Evolutionary conservation across 2,329 filamentous ascomycete species (phyloP), one percentile per base, ranked within the genome.

Genomic region (Ceratocystis alfenasii): DNA sequence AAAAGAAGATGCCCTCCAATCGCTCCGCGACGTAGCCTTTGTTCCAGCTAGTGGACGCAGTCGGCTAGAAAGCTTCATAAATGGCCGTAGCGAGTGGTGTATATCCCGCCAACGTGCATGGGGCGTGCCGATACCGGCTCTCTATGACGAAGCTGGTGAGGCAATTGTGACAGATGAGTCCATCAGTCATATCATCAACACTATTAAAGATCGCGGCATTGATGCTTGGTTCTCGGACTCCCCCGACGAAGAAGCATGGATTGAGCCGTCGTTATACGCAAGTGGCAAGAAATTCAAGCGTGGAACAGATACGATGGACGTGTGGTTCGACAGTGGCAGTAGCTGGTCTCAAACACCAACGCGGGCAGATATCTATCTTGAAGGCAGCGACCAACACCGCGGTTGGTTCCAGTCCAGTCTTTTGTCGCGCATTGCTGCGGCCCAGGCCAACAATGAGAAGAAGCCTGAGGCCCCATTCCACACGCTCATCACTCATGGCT

Each of bases 371-470:
- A 82, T 97, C 28, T 97, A 95, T 73, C 82, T 97, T 2, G 94
- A 99, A 77, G 94, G 94, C 41, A 89, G 88, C 2, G 94, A 99
- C 74, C 94, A 99, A 74, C 94, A 99, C 75, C 87, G 94, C 48
- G 94, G 94, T 36, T 99, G 94, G 94, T 99, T 99, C 74, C 94
- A 99, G 75, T 97, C 94, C 5, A 95, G 91, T 69, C 81, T 99
- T 10, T 81, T 99, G 65, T 97, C 94, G 0, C 86, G 90, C 62
- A 83, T 95, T 36, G 89, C 92, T 0, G 60, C 60, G 1, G 63
- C 61, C 25, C 28, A 57, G 8, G 64, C 64, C 2, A 48, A 59
- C 1, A 30, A 55, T 30, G 53, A 66, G 30, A 45, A 25, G 5
- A 57, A 25, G 65, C 44, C 66, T 77, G 48, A 70, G 68, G 70